Conservation (phyloP, 2,329 filamentous ascomycete species). For the Claviceps lovelessii region DNA sequence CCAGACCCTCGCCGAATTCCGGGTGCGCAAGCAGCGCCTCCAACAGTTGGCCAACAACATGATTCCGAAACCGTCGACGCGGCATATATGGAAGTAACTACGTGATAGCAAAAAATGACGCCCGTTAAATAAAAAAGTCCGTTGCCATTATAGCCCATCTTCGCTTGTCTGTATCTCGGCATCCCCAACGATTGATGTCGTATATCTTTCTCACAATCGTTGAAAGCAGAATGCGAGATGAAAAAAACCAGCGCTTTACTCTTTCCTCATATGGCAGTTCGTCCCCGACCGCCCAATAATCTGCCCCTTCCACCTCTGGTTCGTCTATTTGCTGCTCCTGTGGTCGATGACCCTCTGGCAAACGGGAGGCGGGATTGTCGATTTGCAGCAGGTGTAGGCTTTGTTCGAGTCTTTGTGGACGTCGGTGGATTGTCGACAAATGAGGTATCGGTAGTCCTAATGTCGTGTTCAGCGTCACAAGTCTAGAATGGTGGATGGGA, state of each 20-base stretch:
- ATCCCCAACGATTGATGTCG: not conserved
- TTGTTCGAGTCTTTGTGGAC: constrained; percentile 35
- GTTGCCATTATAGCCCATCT: not conserved
- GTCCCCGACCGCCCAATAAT: constrained; percentile 30
- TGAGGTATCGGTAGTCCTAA: constrained; percentile 76
- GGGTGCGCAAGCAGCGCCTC: constrained; percentile 62
- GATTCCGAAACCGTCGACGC: not conserved
- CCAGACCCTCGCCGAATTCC: constrained; percentile 76
- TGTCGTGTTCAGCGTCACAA: not conserved
- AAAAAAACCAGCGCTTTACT: not conserved
- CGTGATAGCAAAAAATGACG: not conserved
- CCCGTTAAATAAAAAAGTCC: not conserved
- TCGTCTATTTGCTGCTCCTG: constrained; percentile 15
- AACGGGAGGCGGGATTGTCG: constrained; percentile 35
- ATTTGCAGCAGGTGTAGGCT: constrained; percentile 27
- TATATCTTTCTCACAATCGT: not conserved
- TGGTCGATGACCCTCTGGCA: constrained; percentile 25
- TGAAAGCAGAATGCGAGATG: not conserved
- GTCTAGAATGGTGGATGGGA: constrained; percentile 6
- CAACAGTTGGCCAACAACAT: constrained; percentile 44
- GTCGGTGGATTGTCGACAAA: constrained; percentile 71
- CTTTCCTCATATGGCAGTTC: constrained; percentile 27
- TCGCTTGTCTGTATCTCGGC: not conserved
- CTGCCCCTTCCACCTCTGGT: constrained; percentile 29
- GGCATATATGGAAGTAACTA: not conserved